Base-by-base conservation (phyloP, 352 stramenopile species). In the Phytophthora chlamydospora region DNA sequence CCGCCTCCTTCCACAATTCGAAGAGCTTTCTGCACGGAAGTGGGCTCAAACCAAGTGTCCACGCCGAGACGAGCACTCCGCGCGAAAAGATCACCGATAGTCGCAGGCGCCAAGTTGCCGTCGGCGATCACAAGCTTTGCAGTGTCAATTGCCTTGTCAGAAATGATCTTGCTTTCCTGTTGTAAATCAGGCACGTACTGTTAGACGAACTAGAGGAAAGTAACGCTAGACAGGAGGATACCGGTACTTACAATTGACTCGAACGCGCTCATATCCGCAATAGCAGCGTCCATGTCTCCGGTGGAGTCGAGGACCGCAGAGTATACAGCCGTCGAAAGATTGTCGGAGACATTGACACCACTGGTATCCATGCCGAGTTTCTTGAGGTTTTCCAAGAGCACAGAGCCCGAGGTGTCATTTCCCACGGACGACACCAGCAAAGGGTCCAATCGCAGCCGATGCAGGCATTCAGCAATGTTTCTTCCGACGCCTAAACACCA, bases 401-500 rank as follows among this genome's bases (percentile, higher is more conserved):
- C 78, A 1, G 69, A 81, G 3, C 91, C 91, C 2, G 75, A 76
- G 3, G 76, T 57, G 48, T 97, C 91, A 13, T 84, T 76, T 1
- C 91, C 91, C 13, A 97, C 77, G 0, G 73, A 84, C 10, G 91
- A 97, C 16, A 97, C 71, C 16, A 97, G 79, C 35, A 94, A 46
- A 46, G 84, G 85, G 36, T 83, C 60, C 14, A 80, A 31, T 0
- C 71, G 71, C 0, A 97, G 76, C 9, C 89, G 82, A 39, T 90
- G 77, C 12, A 97, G 67, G 45, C 80, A 94, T 63, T 98, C 90
- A 34, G 90, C 89, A 45, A 98, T 95, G 71, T 98, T 98, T 4
- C 90, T 77, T n/a, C 86, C 92, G n/a, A 98, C 92, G 51, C 92
- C 92, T 94, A 66, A 44, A 63, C 13, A 41, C n/a, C 33, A 12